Evolutionary conservation across 225 moss, liverwort and hornwort species (phyloP).

Genomic region (Polytrichum commune): DNA sequence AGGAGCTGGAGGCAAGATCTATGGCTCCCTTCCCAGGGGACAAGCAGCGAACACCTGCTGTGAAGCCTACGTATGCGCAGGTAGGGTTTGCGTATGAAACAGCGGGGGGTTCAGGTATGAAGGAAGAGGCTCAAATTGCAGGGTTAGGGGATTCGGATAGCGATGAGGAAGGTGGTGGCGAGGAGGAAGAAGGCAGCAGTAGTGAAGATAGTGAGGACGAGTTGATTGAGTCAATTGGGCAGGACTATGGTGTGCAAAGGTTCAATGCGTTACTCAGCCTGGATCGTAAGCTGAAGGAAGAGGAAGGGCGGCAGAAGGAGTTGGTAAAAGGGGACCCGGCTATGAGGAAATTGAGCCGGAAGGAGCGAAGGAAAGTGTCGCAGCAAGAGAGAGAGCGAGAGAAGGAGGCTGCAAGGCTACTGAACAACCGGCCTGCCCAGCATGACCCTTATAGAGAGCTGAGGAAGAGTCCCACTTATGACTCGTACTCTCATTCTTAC

Average conservation of each 20-base stretch:
- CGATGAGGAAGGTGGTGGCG: constrained; percentile 69
- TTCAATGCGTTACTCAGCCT: constrained; percentile 84
- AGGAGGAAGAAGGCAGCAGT: constrained; percentile 82
- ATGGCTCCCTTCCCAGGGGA: constrained; percentile 64
- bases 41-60: constrained; percentile 41
- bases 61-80: constrained; percentile 85
- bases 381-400: constrained; percentile 96
- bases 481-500: constrained; percentile 79
- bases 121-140: constrained; percentile 47
- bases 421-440: constrained; percentile 67
- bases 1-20: constrained; percentile 87
- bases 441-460: constrained; percentile 95
- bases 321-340: constrained; percentile 94
- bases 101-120: constrained; percentile 30
- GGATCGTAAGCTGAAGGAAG: constrained; percentile 94
- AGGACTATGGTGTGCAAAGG: constrained; percentile 84
- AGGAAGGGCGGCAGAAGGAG: constrained; percentile 93
- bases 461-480: constrained; percentile 98
- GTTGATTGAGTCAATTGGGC: constrained; percentile 88
- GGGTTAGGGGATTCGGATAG: constrained; percentile 73
- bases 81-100: constrained; percentile 93
- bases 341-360: constrained; percentile 92
- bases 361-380: constrained; percentile 92
- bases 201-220: constrained; percentile 99
- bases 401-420: constrained; percentile 87